phyloP scores from a whole-genome alignment of 192 early-diverging fungal species.

The Podila verticillata region DNA sequence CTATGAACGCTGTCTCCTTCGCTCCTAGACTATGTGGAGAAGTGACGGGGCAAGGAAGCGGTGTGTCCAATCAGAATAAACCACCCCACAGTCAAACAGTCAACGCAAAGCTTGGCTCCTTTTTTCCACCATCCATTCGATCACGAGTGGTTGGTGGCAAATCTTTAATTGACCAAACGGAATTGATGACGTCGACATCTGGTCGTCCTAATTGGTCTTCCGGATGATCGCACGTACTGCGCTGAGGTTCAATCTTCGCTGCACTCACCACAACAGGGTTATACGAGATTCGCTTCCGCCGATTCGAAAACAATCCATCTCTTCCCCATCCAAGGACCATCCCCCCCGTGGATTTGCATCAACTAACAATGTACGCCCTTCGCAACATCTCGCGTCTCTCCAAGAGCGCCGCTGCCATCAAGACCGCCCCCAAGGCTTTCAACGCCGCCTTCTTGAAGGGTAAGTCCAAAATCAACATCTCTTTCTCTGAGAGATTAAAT shows the following conservation, averaged over 20 bases:
- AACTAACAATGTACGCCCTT: constrained; percentile 51
- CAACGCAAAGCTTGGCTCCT: too few species aligned
- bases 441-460: constrained; percentile 56
- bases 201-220: too few species aligned
- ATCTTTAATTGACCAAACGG: too few species aligned
- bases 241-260: not conserved
- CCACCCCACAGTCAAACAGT: too few species aligned
- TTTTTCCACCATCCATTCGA: too few species aligned
- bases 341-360: constrained; percentile 31
- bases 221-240: not conserved
- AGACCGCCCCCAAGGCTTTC: constrained; percentile 54
- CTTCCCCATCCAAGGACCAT: constrained; percentile 14
- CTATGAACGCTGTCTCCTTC: not conserved
- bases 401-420: constrained; percentile 52
- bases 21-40: not conserved
- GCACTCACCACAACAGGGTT: not conserved
- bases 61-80: too few species aligned
- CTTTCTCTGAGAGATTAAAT: too few species aligned
- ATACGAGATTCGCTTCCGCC: not conserved
- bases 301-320: constrained; percentile 40
- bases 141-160: too few species aligned
- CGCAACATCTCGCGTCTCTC: constrained; percentile 58
- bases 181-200: too few species aligned
- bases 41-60: too few species aligned
- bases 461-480: constrained; percentile 14